Conservation (phyloP, 495 filamentous ascomycete species). For the Trichoderma gamsii region DNA sequence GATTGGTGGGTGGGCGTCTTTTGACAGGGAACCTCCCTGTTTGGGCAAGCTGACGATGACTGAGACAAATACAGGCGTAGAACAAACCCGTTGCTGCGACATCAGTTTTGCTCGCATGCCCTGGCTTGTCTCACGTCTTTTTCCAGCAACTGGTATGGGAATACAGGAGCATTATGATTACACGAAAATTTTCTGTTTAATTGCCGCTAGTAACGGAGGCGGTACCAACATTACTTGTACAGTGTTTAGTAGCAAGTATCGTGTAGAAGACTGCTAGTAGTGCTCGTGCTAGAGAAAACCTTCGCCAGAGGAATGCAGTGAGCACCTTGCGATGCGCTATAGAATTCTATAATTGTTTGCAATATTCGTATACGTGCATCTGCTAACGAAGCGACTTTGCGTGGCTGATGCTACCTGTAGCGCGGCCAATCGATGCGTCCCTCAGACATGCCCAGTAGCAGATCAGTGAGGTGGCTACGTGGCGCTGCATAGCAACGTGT, state of each 20-base stretch:
- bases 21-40: background rate
- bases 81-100: too few species aligned
- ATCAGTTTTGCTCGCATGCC: too few species aligned
- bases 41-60: background rate
- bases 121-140: too few species aligned
- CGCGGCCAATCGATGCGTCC: background rate
- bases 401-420: background rate
- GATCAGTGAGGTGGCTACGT: background rate
- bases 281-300: background rate
- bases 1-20: background rate
- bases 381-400: background rate
- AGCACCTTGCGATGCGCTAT: background rate
- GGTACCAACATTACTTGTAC: too few species aligned
- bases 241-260: too few species aligned
- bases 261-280: too few species aligned
- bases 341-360: background rate
- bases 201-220: too few species aligned
- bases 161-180: too few species aligned
- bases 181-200: too few species aligned
- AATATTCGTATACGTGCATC: background rate
- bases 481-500: conserved; percentile 9
- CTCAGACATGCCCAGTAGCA: background rate
- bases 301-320: background rate
- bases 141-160: too few species aligned
- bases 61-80: too few species aligned